Conservation (phyloP, 305 asterid species). For the Solanum hybrid region DNA sequence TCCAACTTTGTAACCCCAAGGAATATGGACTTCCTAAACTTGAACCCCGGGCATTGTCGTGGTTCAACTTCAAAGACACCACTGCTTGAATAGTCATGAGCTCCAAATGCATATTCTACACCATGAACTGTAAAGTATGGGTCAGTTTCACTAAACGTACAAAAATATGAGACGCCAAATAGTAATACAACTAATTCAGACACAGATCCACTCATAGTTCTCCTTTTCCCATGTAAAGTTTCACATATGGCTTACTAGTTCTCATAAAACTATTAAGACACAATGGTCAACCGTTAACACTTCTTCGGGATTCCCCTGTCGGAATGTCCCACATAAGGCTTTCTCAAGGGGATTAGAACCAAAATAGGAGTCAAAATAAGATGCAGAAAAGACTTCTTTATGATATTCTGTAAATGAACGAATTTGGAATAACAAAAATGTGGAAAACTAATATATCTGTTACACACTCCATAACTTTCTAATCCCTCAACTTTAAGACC, state of each 20-base stretch:
- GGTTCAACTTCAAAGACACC: conserved; percentile 36
- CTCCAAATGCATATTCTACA: conserved; percentile 30
- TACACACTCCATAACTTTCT: background rate
- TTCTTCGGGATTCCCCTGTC: background rate
- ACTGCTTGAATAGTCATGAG: conserved; percentile 27
- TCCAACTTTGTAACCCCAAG: conserved; percentile 22
- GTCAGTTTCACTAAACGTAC: too few relatives aligned
- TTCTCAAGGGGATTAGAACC: background rate
- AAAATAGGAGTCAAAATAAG: background rate
- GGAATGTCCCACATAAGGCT: background rate
- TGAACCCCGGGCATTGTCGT: conserved; percentile 28
- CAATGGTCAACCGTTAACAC: background rate
- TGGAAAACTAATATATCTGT: background rate
- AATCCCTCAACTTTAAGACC: background rate
- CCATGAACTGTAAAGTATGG: conserved; percentile 21
- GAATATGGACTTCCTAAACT: conserved; percentile 26
- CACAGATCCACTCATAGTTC: background rate
- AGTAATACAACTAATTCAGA: background rate
- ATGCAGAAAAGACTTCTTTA: background rate
- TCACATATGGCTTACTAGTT: background rate
- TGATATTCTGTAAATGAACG: background rate
- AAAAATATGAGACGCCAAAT: background rate
- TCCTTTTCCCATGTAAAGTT: background rate
- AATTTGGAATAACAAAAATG: background rate
- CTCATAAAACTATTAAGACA: background rate